Evolutionary conservation across 306 rosid genomes (phyloP).

Genomic region (Rosa multiflora): DNA sequence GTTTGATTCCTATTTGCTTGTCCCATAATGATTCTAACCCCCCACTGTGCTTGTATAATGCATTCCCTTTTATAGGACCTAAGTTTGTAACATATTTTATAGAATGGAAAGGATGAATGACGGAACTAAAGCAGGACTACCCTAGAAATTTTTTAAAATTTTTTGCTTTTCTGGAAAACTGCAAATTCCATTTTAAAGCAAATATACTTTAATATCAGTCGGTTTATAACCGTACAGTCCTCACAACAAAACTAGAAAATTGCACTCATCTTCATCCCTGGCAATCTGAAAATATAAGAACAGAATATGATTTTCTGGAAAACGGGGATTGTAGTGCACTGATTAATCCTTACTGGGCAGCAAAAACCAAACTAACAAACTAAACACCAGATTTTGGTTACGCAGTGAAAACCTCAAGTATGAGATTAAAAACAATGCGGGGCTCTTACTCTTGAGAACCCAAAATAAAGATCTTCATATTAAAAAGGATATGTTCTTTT

Average conservation of each 20-base stretch:
- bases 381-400: too few species aligned
- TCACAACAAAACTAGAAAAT: neutral
- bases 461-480: too few species aligned
- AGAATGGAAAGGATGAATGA: neutral
- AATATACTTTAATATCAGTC: neutral
- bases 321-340: too few species aligned
- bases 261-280: neutral
- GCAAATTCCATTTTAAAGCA: neutral
- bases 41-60: neutral
- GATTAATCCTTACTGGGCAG: too few species aligned
- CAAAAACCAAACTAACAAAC: too few species aligned
- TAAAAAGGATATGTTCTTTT: too few species aligned
- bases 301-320: too few species aligned
- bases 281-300: too few species aligned
- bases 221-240: neutral
- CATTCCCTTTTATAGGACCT: neutral
- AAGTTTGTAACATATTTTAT: neutral
- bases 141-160: neutral
- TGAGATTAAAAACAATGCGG: too few species aligned
- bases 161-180: neutral
- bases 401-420: too few species aligned
- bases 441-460: too few species aligned
- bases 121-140: neutral
- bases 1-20: constrained; percentile 3
- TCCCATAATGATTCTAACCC: neutral